Conservation (phyloP, 2,329 filamentous ascomycete genomes). For the Blastomyces percursus region DNA sequence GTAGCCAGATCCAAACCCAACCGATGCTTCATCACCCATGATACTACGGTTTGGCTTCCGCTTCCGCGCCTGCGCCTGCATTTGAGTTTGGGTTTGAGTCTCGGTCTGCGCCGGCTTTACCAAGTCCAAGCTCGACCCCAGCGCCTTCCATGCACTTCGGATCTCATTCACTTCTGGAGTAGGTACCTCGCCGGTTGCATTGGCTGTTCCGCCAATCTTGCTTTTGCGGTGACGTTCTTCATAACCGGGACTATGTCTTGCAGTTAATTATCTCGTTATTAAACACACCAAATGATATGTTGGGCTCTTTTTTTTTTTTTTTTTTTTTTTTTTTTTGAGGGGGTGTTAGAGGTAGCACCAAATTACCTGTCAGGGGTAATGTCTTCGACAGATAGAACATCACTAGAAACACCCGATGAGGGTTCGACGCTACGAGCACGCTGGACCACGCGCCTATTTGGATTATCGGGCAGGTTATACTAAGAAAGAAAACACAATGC, state of each 20-base stretch:
- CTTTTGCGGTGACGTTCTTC: neutral
- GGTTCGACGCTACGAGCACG: neutral
- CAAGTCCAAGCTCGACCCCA: neutral
- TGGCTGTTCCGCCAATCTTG: neutral
- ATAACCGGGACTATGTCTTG: neutral
- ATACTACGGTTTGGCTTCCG: neutral
- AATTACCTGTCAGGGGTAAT: neutral
- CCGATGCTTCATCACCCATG: neutral
- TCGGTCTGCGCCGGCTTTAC: neutral
- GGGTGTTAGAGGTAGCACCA: neutral
- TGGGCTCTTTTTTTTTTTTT: neutral
- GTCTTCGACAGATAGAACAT: neutral
- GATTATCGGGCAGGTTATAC: constrained; percentile 6
- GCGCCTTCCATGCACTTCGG: neutral
- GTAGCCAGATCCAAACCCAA: neutral
- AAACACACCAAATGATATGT: neutral
- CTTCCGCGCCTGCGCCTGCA: neutral
- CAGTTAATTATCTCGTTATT: neutral
- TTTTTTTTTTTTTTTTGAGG: neutral
- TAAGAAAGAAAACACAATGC: constrained; percentile 5
- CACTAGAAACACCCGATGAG: neutral
- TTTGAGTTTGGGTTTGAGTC: neutral
- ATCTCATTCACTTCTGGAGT: neutral
- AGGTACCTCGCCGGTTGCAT: neutral
- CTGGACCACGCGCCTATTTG: too few species aligned